Percentiles rank a stretch among this genome's conserved stretches.
phyloP scores from a whole-genome alignment of 495 filamentous ascomycete genomes.

The Sordaria brevicollis region DNA sequence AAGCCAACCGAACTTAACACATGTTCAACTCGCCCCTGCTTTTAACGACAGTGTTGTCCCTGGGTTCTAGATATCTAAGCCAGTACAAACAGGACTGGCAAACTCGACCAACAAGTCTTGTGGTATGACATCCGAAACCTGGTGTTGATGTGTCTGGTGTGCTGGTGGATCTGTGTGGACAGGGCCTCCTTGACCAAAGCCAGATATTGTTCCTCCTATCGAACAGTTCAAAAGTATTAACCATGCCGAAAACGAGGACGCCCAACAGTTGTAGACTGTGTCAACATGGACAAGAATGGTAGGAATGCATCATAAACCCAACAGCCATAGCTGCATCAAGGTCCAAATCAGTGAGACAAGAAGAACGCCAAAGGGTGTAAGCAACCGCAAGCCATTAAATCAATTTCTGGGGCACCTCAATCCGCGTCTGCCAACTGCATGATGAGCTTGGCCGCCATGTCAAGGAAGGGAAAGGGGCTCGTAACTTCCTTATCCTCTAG shows the following conservation, averaged over 20 bases:
- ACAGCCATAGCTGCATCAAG: not conserved
- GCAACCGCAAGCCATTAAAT: not conserved
- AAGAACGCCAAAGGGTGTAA: not conserved
- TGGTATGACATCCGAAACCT: not conserved
- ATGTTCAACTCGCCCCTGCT: not conserved
- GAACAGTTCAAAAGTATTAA: not conserved
- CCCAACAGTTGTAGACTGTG: not conserved
- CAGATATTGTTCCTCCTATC: not conserved
- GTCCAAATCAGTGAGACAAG: not conserved
- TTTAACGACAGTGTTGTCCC: not conserved
- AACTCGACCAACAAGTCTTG: not conserved
- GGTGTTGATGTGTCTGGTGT: not conserved
- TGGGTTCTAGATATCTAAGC: not conserved
- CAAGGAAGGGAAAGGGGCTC: slow-evolving; percentile 68
- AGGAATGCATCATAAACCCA: not conserved
- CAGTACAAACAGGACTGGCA: not conserved
- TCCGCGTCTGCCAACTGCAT: slow-evolving; percentile 65
- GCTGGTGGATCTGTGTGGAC: not conserved
- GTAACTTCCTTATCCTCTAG: slow-evolving; percentile 64
- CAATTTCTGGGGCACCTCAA: slow-evolving; percentile 12
- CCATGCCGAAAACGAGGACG: not conserved
- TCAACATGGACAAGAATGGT: not conserved
- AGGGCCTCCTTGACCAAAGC: not conserved
- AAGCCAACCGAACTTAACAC: not conserved
- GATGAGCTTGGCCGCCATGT: slow-evolving; percentile 61